These are phyloP conservation scores for Spergularia bocconei DNA, from an alignment of 148 eudicot genomes.

Conservation along the genomic window DNA sequence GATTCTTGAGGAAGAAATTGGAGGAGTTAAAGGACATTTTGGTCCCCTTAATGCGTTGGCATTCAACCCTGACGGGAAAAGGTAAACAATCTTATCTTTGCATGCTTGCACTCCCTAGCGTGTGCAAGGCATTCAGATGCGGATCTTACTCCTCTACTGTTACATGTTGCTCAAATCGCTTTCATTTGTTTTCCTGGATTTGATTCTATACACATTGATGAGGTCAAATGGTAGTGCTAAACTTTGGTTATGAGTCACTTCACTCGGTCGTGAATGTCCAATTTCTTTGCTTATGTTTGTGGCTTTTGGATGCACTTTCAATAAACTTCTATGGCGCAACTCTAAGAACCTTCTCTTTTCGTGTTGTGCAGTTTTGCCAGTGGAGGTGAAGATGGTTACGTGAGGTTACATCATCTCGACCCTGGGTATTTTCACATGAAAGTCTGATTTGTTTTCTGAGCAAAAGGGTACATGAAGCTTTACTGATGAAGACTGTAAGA, in stretches of 20 bases:
- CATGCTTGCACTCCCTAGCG: background rate
- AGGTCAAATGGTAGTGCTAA: no score
- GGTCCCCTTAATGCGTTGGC: constrained; percentile 97
- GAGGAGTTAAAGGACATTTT: constrained; percentile 97
- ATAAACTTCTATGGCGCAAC: no score
- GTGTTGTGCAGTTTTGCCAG: constrained; percentile 61
- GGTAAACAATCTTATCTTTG: constrained; percentile 34
- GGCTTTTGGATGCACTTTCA: no score
- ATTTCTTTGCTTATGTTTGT: no score
- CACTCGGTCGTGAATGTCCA: no score
- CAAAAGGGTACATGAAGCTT: background rate
- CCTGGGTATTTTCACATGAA: constrained; percentile 68
- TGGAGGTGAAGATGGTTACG: constrained; percentile 97
- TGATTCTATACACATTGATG: no score
- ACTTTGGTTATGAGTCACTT: no score
- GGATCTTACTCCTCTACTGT: no score
- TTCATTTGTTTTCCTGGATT: no score
- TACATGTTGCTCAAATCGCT: no score
- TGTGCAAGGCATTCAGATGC: no score
- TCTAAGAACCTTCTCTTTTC: background rate
- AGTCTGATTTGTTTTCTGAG: constrained; percentile 27
- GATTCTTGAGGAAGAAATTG: constrained; percentile 80
- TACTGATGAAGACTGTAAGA: no score
- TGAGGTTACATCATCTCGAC: constrained; percentile 85
- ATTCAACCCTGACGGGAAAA: constrained; percentile 95